Percentiles rank a stretch among this genome's conserved stretches.
Evolutionary conservation across 2,329 filamentous ascomycete species (phyloP).

Genomic region (Monosporascus cannonballus): DNA sequence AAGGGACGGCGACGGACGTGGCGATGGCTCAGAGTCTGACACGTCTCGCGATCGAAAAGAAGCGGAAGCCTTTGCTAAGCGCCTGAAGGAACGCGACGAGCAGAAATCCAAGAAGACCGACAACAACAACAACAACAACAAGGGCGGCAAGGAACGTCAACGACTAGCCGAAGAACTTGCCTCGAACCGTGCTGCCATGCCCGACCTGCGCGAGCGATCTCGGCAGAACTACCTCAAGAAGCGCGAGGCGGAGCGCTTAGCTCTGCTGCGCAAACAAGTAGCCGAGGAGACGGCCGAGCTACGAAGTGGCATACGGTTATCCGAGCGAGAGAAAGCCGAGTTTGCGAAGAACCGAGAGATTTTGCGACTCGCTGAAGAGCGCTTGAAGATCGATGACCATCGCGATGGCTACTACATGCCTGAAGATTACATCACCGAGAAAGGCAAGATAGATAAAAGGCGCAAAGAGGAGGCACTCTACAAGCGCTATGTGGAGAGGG

Average conservation of each 20-base stretch:
- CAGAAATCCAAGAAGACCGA: conserved; percentile 63
- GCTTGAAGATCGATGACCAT: conserved; percentile 83
- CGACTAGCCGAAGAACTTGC: conserved; percentile 61
- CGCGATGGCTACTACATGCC: conserved; percentile 89
- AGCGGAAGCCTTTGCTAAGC: conserved; percentile 72
- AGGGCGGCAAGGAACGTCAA: conserved; percentile 53
- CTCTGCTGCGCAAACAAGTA: conserved; percentile 83
- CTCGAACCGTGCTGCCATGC: conserved; percentile 64
- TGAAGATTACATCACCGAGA: conserved; percentile 91
- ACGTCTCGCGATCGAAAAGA: conserved; percentile 65
- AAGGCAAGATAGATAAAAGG: conserved; percentile 79
- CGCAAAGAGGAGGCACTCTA: conserved; percentile 88
- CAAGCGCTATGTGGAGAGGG: conserved; percentile 80
- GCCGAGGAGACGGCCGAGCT: conserved; percentile 81
- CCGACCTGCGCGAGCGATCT: conserved; percentile 75
- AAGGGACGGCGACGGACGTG: conserved; percentile 17
- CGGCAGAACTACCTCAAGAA: conserved; percentile 93
- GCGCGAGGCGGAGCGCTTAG: conserved; percentile 77
- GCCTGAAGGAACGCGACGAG: conserved; percentile 66
- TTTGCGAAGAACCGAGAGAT: conserved; percentile 86
- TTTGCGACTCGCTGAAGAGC: conserved; percentile 74
- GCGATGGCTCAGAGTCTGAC: conserved; percentile 51
- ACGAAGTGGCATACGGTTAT: conserved; percentile 67
- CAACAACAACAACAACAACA: conserved; percentile 47
- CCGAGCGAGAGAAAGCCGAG: conserved; percentile 74